These are phyloP conservation scores for Hypomyces perniciosus DNA, from an alignment of 2,329 filamentous ascomycete species.

Conservation along the genomic window DNA sequence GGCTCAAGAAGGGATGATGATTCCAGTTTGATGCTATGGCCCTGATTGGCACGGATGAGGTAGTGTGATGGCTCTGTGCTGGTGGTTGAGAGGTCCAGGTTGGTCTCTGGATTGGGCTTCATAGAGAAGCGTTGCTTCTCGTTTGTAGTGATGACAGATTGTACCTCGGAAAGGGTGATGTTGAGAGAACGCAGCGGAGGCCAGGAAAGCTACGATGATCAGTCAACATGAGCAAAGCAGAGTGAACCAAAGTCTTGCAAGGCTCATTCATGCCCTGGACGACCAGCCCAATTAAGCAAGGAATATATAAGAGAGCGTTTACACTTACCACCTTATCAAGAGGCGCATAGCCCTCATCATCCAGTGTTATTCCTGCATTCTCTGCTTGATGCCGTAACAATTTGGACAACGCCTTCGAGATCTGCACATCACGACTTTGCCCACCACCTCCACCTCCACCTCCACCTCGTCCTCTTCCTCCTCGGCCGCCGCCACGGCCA, in stretches of 20 bases:
- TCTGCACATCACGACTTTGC: slow-evolving; percentile 38
- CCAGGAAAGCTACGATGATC: slow-evolving; percentile 41
- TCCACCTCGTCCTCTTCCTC: slow-evolving; percentile 26
- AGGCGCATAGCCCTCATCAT: slow-evolving; percentile 53
- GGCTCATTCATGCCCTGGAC: not conserved
- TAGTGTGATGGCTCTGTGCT: slow-evolving; percentile 56
- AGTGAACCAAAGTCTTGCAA: no score
- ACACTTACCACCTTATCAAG: slow-evolving; percentile 53
- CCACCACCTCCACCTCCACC: slow-evolving; percentile 26
- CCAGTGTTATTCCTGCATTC: slow-evolving; percentile 51
- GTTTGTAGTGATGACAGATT: slow-evolving; percentile 62
- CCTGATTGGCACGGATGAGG: slow-evolving; percentile 92
- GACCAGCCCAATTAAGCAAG: not conserved
- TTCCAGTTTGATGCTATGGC: slow-evolving; percentile 75
- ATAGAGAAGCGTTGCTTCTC: slow-evolving; percentile 90
- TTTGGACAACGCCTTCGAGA: slow-evolving; percentile 49
- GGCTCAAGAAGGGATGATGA: slow-evolving; percentile 65
- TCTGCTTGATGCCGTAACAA: slow-evolving; percentile 52
- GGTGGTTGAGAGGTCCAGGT: slow-evolving; percentile 18
- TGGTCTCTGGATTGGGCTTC: slow-evolving; percentile 44
- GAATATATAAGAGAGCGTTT: not conserved
- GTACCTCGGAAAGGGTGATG: slow-evolving; percentile 70
- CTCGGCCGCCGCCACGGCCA: slow-evolving; percentile 23
- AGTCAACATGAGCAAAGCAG: no score
- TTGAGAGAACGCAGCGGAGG: slow-evolving; percentile 59